Evolutionary conservation across 2,329 filamentous ascomycete species (phyloP), one percentile per base, ranked within the genome.

Genomic region (Cadophora malorum): DNA sequence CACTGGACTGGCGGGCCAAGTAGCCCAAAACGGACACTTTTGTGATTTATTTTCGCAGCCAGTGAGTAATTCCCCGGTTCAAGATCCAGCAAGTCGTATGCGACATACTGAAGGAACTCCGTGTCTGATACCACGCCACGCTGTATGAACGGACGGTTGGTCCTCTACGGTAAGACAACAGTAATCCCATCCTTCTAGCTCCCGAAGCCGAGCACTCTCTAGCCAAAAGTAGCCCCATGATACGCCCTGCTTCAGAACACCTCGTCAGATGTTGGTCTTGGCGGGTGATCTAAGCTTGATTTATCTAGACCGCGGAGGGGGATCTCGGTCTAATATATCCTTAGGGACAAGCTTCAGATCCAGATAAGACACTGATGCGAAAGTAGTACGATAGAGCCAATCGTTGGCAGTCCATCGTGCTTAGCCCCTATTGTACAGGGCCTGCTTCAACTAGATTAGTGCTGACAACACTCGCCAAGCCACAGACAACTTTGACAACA

Each of bases 171-270:
- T 5, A 5, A 28, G 28, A 28, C 5, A 28, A 28, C 5, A 3
- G 28, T 28, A 28, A 28, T 28, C 5, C 5, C 35, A 38, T 38
- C 35, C 35, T 38, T 38, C 9, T 19, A 4, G 56, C 56, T 41
- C 23, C 23, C 53, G 53, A 60, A 65, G n/a, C 63, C 53, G 63
- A 65, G 28, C 41, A 56, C 49, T 8, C n/a, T 35, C 33, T 52
- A 25, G 31, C 52, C 35, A 38, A 38, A 21, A 9, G 23, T 33
- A 19, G 47, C 19, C 33, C 33, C 14, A 16, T n/a, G n/a, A 12
- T 28, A 38, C 12, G 35, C 35, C 35, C 8, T 38, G 9, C 35
- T 10, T 38, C 35, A 14, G 35, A 38, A 16, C 12, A 16, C 19
- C 16, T 45, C 41, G 41, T 45, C 14, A 19, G 41, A 16, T 45